Evolutionary conservation across 441 rosid species (phyloP), one percentile per base, ranked within the genome.

Genomic region (Adansonia gregorii): DNA sequence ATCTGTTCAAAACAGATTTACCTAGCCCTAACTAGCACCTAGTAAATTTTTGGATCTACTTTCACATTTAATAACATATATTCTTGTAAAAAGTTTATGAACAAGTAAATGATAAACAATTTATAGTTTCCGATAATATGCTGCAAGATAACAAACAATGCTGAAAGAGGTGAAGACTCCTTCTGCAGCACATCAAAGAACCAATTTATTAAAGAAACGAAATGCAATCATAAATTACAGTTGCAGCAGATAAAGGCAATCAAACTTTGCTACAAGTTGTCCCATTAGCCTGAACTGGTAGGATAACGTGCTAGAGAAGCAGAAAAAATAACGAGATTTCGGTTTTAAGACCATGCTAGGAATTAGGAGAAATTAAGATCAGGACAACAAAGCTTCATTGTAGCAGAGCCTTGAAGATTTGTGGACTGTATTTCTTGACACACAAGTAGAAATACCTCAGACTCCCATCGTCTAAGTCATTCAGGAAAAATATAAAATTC

Each of bases 261-360:
- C 52, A 43, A 43, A 20, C 8, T 67, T 41, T 67, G 15, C 15
- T 43, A 10, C 24, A 41, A 41, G 3, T 67, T 43, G 20, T 14
- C 3, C 45, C 24, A 4, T 67, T 14, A 67, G 51, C 31, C 31
- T 67, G 15, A 67, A 67, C 15, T 67, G 24, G 54, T 10, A 67
- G 5, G 8, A 67, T 67, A 20, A n/a, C 1, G 27, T 10, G 54
- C 51, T 9, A 15, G n/a, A 67, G 54, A 67, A 67, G 45, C 54
- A 43, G 31, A 31, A 67, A 67, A 64, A 59, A 22, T 59, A 8
- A 15, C n/a, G 6, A 64, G 48, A 20, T 15, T 65, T 66, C 24
- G 70, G 51, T 20, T 65, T 65, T 65, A n/a, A 41, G 70, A 3
- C 51, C 14, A 66, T 17, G 51, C 70, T 66, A 35, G 41, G 49